Percentiles rank a stretch among this genome's conserved stretches.
Conservation (phyloP, 2,329 filamentous ascomycete genomes). For the Clarireedia monteithiana region DNA sequence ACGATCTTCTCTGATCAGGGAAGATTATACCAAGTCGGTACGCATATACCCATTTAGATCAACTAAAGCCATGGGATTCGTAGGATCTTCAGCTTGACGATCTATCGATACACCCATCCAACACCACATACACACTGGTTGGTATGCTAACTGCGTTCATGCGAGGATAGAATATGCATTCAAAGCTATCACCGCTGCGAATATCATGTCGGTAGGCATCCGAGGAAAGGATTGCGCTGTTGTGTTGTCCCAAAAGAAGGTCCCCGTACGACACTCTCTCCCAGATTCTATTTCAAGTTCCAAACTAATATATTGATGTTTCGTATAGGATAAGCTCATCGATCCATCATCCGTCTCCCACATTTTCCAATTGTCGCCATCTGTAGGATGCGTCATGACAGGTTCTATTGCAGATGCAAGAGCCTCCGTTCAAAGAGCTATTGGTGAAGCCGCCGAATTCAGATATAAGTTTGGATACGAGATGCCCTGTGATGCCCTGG, state of each 20-base stretch:
- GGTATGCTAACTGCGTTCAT: not conserved
- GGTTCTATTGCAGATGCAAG: constrained; percentile 96
- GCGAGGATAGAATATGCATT: constrained; percentile 86
- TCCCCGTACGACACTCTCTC: constrained; percentile 62
- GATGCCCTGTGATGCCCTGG: constrained; percentile 96
- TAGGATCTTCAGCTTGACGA: constrained; percentile 9
- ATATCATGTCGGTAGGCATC: constrained; percentile 96
- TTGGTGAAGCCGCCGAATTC: constrained; percentile 95
- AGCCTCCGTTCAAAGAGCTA: constrained; percentile 84
- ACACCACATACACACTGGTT: not conserved
- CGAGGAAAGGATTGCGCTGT: constrained; percentile 96
- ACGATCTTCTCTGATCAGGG: constrained; percentile 99
- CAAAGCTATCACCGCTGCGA: constrained; percentile 98
- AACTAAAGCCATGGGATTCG: constrained; percentile 8
- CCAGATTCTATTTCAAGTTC: constrained; percentile 9
- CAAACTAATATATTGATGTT: constrained; percentile 17
- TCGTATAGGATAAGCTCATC: constrained; percentile 87
- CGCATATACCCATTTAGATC: constrained; percentile 33
- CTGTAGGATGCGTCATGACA: constrained; percentile 96
- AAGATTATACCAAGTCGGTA: constrained; percentile 98
- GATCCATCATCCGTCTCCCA: constrained; percentile 95
- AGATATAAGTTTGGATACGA: constrained; percentile 98
- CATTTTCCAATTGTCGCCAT: constrained; percentile 93
- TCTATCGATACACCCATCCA: constrained; percentile 6
- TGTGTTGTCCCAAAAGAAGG: constrained; percentile 98